Percentiles rank a stretch among this genome's conserved stretches.
Evolutionary conservation across 805 yeast genomes (phyloP).

Genomic region (Hagleromyces aurorensis): DNA sequence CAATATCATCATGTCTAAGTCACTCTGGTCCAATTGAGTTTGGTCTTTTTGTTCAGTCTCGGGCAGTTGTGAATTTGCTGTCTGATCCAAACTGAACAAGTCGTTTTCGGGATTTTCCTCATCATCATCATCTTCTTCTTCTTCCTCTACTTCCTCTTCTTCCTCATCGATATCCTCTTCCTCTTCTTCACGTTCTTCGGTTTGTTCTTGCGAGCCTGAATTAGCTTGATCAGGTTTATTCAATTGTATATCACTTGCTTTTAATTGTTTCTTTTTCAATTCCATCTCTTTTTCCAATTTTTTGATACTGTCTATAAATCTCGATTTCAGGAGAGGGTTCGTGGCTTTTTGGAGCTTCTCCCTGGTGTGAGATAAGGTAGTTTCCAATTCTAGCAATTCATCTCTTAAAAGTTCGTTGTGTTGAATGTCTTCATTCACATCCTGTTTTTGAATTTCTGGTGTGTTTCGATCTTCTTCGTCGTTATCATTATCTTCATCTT

Average conservation of each 20-base stretch:
- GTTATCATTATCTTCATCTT: constrained; percentile 38
- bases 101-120: constrained; percentile 11
- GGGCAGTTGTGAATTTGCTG: constrained; percentile 2
- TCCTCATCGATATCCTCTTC: constrained; percentile 18
- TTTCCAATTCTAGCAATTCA: constrained; percentile 75
- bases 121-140: constrained; percentile 26
- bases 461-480: constrained; percentile 43
- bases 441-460: constrained; percentile 43
- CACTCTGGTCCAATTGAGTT: constrained; percentile 31
- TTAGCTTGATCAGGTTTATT: constrained; percentile 11
- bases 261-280: constrained; percentile 62
- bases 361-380: constrained; percentile 68
- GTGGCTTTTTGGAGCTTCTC: constrained; percentile 63
- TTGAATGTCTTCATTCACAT: constrained; percentile 48
- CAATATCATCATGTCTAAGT: constrained; percentile 32
- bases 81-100: constrained; percentile 1
- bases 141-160: constrained; percentile 24
- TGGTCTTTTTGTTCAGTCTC: constrained; percentile 7
- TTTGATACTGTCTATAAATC: constrained; percentile 73
- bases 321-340: constrained; percentile 77
- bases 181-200: constrained; percentile 27
- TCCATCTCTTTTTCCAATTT: constrained; percentile 78
- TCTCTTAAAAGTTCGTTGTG: constrained; percentile 72
- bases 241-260: constrained; percentile 29
- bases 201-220: constrained; percentile 16